Evolutionary conservation across 352 stramenopile genomes (phyloP).

Genomic region (Globisporangium polare): DNA sequence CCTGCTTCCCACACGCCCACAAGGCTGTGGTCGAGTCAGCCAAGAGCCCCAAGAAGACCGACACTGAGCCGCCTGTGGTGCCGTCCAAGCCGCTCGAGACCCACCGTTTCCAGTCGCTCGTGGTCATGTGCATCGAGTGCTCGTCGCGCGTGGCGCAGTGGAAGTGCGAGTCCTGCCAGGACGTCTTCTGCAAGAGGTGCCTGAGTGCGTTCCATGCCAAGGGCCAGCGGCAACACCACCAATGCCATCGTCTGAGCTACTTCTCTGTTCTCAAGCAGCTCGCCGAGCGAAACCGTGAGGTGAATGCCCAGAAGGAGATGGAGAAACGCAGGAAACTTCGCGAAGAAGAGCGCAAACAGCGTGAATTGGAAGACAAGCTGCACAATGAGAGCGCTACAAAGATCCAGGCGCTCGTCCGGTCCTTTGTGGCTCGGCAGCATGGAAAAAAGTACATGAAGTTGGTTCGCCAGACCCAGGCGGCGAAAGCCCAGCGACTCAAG

Average conservation of each 20-base stretch:
- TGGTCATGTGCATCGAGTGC: constrained; percentile 70
- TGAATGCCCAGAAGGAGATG: constrained; percentile 29
- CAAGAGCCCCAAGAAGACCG: neutral
- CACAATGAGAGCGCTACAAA: constrained; percentile 29
- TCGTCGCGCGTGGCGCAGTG: constrained; percentile 54
- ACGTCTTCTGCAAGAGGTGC: constrained; percentile 71
- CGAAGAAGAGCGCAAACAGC: constrained; percentile 21
- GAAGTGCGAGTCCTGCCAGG: constrained; percentile 54
- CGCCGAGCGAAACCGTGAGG: constrained; percentile 31
- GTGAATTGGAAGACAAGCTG: constrained; percentile 17
- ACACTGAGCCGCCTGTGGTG: neutral
- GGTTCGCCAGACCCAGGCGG: constrained; percentile 41
- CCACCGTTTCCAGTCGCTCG: constrained; percentile 43
- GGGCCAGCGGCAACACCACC: constrained; percentile 51
- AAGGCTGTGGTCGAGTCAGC: constrained; percentile 6
- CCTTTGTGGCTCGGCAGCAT: constrained; percentile 27
- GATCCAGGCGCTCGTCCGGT: constrained; percentile 39
- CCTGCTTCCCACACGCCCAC: constrained; percentile 58
- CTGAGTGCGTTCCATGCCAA: constrained; percentile 51
- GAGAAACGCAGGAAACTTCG: constrained; percentile 23
- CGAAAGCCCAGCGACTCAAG: constrained; percentile 35
- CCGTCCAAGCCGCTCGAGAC: neutral
- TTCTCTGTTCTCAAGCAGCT: constrained; percentile 58
- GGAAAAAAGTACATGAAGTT: constrained; percentile 49
- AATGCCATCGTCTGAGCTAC: constrained; percentile 57